A percentile compares a stretch with the other conserved stretches of the same genome.
Evolutionary conservation across 805 yeast species (phyloP).

Genomic region (Naumovozyma castellii): DNA sequence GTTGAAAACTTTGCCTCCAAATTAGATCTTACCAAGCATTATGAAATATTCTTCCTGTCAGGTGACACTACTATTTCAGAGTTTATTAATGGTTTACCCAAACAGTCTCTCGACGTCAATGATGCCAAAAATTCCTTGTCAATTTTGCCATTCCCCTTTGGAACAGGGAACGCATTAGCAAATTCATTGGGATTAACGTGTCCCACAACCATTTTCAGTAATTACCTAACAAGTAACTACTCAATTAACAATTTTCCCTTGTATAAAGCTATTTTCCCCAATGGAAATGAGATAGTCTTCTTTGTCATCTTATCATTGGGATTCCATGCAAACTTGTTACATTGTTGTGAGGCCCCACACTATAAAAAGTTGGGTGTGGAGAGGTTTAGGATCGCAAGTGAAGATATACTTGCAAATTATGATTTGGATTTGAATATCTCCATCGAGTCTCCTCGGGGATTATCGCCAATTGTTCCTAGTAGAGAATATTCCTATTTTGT

Average conservation of each 20-base stretch:
- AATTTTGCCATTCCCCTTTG: constrained; percentile 49
- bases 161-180: constrained; percentile 80
- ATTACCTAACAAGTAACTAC: constrained; percentile 23
- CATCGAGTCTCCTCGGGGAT: constrained; percentile 1
- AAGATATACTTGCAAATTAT: constrained; percentile 37
- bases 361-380: constrained; percentile 53
- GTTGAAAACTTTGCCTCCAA: constrained; percentile 34
- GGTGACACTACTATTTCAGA: constrained; percentile 86
- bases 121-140: constrained; percentile 7
- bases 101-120: not conserved
- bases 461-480: not conserved
- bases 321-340: constrained; percentile 77
- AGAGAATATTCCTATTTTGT: constrained; percentile 22
- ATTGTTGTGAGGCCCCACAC: constrained; percentile 57
- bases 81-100: constrained; percentile 45
- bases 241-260: constrained; percentile 27
- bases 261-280: constrained; percentile 28
- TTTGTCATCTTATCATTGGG: constrained; percentile 75
- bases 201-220: constrained; percentile 30
- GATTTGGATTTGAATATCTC: constrained; percentile 13
- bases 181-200: constrained; percentile 42
- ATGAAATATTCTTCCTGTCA: constrained; percentile 54
- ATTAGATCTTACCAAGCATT: constrained; percentile 16
- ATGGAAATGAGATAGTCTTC: constrained; percentile 25
- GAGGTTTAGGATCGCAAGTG: constrained; percentile 65